Evolutionary conservation across 2,329 filamentous ascomycete species (phyloP).

Genomic region (Fusarium subglutinans): DNA sequence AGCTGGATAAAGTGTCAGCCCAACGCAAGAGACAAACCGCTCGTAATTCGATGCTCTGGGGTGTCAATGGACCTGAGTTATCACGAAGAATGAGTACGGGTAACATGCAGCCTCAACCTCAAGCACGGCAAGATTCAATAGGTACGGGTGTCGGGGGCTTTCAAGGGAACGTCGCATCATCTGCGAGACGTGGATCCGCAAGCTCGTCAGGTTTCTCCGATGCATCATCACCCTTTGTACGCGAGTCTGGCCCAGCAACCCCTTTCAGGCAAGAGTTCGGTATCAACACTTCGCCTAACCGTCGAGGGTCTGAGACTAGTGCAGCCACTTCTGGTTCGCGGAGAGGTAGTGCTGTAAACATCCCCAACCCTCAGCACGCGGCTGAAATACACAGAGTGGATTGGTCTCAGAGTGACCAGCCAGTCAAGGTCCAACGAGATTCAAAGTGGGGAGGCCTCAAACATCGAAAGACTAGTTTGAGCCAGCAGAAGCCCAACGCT

Average conservation of each 20-base stretch:
- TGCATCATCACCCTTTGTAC: conserved; percentile 21
- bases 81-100: conserved; percentile 52
- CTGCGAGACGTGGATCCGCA: conserved; percentile 22
- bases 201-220: conserved; percentile 35
- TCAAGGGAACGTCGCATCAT: not conserved
- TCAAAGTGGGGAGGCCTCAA: conserved; percentile 60
- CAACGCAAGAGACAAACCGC: conserved; percentile 22
- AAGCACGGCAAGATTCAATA: conserved; percentile 23
- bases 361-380: conserved; percentile 27
- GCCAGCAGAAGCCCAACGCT: conserved; percentile 40
- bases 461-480: conserved; percentile 51
- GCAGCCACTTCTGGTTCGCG: conserved; percentile 24
- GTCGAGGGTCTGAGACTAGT: conserved; percentile 30
- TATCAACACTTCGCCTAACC: conserved; percentile 13
- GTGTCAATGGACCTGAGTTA: conserved; percentile 11
- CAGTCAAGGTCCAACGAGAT: conserved; percentile 50
- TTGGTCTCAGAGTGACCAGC: conserved; percentile 68
- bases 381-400: conserved; percentile 57
- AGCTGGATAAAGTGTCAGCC: conserved; percentile 41
- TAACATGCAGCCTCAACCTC: conserved; percentile 37
- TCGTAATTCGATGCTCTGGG: conserved; percentile 46
- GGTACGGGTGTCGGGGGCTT: conserved; percentile 9
- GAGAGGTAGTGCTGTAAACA: conserved; percentile 26
- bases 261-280: conserved; percentile 34
- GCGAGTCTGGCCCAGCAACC: conserved; percentile 27